phyloP scores from a whole-genome alignment of 2,329 filamentous ascomycete species.

The Neophaeococcomyces mojaviensis region DNA sequence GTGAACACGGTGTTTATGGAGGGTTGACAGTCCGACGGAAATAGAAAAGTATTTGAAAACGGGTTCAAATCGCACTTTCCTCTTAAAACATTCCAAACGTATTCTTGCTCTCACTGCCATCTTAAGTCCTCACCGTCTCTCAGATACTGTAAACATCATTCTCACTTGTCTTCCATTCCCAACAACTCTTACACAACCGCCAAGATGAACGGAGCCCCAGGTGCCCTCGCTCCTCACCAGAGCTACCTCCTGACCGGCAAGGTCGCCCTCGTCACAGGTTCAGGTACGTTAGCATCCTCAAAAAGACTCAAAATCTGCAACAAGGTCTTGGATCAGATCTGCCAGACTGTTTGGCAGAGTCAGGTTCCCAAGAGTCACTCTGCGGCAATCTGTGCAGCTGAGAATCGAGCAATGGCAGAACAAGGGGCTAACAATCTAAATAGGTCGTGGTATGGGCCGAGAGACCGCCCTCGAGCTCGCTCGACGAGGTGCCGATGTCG shows the following conservation, averaged over 20 bases:
- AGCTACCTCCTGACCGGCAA: slow-evolving; percentile 39
- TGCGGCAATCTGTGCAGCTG: too few relatives aligned
- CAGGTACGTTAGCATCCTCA: slow-evolving; percentile 17
- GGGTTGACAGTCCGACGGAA: neutral
- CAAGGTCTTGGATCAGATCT: neutral
- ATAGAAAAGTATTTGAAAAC: slow-evolving; percentile 4
- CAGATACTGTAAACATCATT: neutral
- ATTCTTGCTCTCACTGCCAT: neutral
- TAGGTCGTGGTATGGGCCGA: slow-evolving; percentile 35
- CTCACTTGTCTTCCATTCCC: neutral
- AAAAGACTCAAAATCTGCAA: neutral
- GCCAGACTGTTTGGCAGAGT: too few relatives aligned
- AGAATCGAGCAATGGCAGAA: neutral
- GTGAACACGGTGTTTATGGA: neutral
- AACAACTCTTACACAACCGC: slow-evolving; percentile 1
- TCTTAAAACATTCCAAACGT: neutral
- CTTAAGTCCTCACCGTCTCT: neutral
- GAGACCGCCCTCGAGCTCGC: slow-evolving; percentile 37
- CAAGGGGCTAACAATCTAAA: slow-evolving; percentile 17
- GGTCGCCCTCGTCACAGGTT: slow-evolving; percentile 27
- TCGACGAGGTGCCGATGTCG: slow-evolving; percentile 32
- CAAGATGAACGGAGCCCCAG: slow-evolving; percentile 14
- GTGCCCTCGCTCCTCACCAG: slow-evolving; percentile 13
- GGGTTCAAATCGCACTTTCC: neutral
- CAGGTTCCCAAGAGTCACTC: too few relatives aligned